A percentile compares a stretch with the other conserved stretches of the same genome.
These are phyloP conservation scores for Bruguiera sexangula DNA, from an alignment of 345 rosid genomes.

Conservation along the genomic window DNA sequence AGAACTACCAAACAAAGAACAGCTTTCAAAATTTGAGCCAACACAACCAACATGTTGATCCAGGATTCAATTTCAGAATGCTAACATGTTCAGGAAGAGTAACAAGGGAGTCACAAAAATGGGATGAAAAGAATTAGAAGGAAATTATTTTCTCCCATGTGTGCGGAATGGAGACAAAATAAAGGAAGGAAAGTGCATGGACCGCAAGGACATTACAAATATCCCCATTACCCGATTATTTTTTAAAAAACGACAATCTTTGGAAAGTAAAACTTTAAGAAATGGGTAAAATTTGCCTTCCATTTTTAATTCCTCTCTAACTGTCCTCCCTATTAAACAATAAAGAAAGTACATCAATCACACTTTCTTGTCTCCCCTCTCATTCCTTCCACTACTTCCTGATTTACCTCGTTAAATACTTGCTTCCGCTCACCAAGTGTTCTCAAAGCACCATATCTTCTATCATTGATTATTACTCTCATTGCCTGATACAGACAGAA, in stretches of 20 bases:
- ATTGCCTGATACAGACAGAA: conserved; percentile 54
- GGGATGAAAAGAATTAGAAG: not conserved
- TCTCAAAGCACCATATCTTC: conserved; percentile 83
- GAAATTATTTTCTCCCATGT: not conserved
- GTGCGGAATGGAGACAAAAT: too few relatives aligned
- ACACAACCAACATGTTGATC: not conserved
- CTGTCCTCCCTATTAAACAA: too few relatives aligned
- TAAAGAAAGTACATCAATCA: too few relatives aligned
- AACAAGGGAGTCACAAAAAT: not conserved
- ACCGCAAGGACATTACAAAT: too few relatives aligned
- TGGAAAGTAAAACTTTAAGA: too few relatives aligned
- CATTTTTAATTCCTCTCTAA: too few relatives aligned
- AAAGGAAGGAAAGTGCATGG: too few relatives aligned
- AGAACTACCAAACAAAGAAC: conserved; percentile 15
- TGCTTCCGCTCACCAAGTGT: conserved; percentile 97
- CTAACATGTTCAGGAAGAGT: not conserved
- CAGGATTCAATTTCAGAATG: conserved; percentile 7
- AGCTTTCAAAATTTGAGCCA: conserved; percentile 12
- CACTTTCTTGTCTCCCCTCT: too few relatives aligned
- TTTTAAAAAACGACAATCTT: too few relatives aligned
- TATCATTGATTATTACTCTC: conserved; percentile 83
- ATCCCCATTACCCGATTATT: too few relatives aligned
- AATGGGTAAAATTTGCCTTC: too few relatives aligned
- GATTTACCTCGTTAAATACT: conserved; percentile 79
- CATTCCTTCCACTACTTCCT: too few relatives aligned